Evolutionary conservation across 805 yeast species (phyloP), one percentile per base, ranked within the genome.

Genomic region (Saturnispora mendoncae): DNA sequence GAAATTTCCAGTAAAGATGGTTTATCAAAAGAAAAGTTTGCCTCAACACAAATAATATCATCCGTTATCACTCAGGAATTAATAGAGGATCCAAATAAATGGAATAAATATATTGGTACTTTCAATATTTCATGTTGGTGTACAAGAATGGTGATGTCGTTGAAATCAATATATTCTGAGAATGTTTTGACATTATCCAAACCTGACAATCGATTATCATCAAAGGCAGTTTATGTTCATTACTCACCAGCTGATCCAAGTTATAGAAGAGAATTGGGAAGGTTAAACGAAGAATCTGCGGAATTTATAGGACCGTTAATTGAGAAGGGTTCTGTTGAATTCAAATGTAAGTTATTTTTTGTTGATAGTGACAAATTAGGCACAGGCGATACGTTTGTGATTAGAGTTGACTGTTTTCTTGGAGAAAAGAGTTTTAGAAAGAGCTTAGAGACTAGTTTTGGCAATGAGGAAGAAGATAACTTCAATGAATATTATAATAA

Each of bases 311-410:
- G 79, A 3, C 86, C 94, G 0, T 64, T 87, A 25, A 42, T 84
- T 2, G 83, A 75, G 41, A 58, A 72, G 8, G 65, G 67, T 6
- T 65, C 76, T 3, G 72, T 82, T 30, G 53, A 55, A 2, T 78
- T 84, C 49, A 71, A 72, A 30, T 76, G 76, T 1, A 68, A 74
- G 0, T 67, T 84, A 27, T 67, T 82, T 6, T 74, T 69, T 52
- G 74, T 79, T 32, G 81, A 49, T 4, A 42, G 78, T 15, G 63
- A 66, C 9, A 57, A 78, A 24, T 56, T 87, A 26, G 67, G 82
- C 8, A 72, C 78, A 2, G 97, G 97, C 3, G 94, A 86, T 53
- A 68, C 80, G 1, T 80, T 88, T 52, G 66, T 74, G 18, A 64
- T 86, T 0, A 84, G 79, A 51, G 60, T 84, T 4, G 84, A 85